Evolutionary conservation across 208 protist species (phyloP).

Genomic region (Leishmania arabica): DNA sequence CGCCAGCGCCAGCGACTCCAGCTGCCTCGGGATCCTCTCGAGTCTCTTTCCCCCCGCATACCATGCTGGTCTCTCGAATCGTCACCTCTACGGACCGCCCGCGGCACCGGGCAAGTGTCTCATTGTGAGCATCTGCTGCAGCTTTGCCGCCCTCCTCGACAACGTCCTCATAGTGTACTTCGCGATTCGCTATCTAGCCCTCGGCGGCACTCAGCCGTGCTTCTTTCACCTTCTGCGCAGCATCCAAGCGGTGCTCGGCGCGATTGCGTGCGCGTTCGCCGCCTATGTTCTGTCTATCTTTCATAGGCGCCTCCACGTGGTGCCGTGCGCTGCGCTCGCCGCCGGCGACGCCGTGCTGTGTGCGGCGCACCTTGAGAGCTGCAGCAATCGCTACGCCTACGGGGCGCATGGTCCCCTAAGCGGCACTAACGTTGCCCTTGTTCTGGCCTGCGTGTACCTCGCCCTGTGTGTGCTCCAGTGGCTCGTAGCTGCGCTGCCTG

Average conservation of each 20-base stretch:
- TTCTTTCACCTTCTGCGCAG: conserved; percentile 58
- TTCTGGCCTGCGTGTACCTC: conserved; percentile 42
- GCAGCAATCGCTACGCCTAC: conserved; percentile 26
- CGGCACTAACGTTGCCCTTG: conserved; percentile 28
- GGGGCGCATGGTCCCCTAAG: neutral
- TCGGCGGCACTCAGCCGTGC: conserved; percentile 34
- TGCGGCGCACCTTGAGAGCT: conserved; percentile 16
- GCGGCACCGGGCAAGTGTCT: conserved; percentile 39
- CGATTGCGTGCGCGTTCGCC: conserved; percentile 46
- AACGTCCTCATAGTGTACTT: conserved; percentile 57
- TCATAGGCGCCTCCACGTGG: conserved; percentile 9
- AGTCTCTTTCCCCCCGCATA: conserved; percentile 1
- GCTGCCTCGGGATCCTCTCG: neutral
- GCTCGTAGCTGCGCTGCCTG: conserved; percentile 36
- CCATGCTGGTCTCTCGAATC: conserved; percentile 10
- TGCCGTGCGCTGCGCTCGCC: conserved; percentile 36
- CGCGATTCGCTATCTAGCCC: conserved; percentile 50
- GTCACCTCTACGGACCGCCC: conserved; percentile 39
- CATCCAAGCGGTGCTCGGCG: conserved; percentile 42
- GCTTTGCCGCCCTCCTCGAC: conserved; percentile 38
- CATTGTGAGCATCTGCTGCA: conserved; percentile 48
- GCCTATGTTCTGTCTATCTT: conserved; percentile 53
- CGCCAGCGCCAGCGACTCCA: conserved; percentile 1
- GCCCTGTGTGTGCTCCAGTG: conserved; percentile 44
- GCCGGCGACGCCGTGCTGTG: conserved; percentile 23